phyloP scores from a whole-genome alignment of 208 protist genomes.

The Acanthamoeba divionensis region DNA sequence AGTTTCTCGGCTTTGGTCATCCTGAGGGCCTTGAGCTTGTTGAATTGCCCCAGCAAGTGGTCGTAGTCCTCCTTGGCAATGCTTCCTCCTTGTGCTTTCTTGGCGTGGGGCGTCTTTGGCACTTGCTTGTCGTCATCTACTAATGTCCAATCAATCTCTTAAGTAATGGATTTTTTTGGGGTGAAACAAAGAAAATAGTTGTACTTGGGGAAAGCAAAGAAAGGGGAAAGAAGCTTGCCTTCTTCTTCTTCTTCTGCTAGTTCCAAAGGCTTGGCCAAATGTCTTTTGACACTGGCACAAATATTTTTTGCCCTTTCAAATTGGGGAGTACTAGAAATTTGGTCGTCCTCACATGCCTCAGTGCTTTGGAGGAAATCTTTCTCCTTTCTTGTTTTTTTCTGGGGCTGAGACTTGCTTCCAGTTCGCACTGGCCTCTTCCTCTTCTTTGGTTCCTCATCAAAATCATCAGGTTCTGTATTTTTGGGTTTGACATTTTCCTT shows the following conservation, averaged over 20 bases:
- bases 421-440: no score
- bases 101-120: neutral
- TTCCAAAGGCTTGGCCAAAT: neutral
- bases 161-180: no score
- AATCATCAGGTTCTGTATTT: neutral
- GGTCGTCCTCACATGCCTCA: no score
- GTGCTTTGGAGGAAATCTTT: no score
- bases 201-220: no score
- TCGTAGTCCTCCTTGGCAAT: conserved; percentile 44
- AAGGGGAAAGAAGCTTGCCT: no score
- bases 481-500: neutral
- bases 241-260: neutral
- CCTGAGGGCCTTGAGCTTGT: conserved; percentile 2
- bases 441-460: neutral
- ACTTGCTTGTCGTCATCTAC: neutral
- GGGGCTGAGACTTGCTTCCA: no score
- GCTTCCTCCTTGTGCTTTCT: neutral
- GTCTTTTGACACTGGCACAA: neutral
- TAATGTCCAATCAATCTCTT: no score
- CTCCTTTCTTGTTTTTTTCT: no score
- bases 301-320: neutral
- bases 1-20: conserved; percentile 35
- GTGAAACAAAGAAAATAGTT: no score
- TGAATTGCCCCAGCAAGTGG: neutral
- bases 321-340: neutral